Evolutionary conservation across 2,329 filamentous ascomycete species (phyloP).

Genomic region (Decorospora gaudefroyi): DNA sequence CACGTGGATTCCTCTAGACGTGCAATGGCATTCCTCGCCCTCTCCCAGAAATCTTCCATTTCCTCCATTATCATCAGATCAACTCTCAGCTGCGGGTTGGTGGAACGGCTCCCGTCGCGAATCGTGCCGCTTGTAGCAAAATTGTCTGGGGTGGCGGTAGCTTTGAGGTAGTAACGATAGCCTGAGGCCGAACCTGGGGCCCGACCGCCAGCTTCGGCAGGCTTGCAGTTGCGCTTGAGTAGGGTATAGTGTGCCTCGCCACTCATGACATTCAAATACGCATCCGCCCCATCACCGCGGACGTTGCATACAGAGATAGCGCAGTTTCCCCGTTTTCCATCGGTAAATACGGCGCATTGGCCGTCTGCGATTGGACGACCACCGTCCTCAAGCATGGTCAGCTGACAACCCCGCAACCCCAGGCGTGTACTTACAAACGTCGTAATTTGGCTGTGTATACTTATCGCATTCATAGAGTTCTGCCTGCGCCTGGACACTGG

Average conservation of each 20-base stretch:
- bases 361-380: not conserved
- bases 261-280: slow-evolving; percentile 1
- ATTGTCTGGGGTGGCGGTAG: not conserved
- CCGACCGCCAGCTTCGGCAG: not conserved
- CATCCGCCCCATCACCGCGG: not conserved
- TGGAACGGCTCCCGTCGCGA: not conserved
- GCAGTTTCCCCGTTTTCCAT: not conserved
- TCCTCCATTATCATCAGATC: not conserved
- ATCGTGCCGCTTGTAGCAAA: not conserved
- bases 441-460: slow-evolving; percentile 1
- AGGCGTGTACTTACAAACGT: not conserved
- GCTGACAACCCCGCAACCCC: not conserved
- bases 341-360: not conserved
- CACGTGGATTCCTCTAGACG: not conserved
- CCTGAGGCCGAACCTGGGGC: not conserved
- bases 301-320: not conserved
- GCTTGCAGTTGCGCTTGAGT: not conserved
- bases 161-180: not conserved
- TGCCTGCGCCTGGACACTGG: not conserved
- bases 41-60: slow-evolving; percentile 1
- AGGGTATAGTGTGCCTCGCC: not conserved
- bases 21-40: not conserved
- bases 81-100: not conserved
- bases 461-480: not conserved
- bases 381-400: not conserved